A percentile compares a stretch with the other conserved stretches of the same genome.
Conservation (phyloP, 2,329 filamentous ascomycete genomes). For the Akanthomyces uredinophilus region DNA sequence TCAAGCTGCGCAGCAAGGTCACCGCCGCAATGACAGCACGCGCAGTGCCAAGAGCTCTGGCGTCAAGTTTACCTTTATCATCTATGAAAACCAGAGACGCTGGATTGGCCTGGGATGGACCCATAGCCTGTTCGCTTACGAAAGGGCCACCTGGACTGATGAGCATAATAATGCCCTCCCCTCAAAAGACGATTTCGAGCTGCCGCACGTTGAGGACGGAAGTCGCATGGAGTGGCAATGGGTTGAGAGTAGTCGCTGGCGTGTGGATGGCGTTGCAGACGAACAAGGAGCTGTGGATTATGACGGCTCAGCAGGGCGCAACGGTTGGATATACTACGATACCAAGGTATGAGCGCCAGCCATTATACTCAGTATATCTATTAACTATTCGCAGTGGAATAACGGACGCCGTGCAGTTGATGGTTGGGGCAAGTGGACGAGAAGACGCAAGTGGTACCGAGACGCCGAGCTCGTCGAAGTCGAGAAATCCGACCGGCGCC, state of each 20-base stretch:
- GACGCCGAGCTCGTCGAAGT: slow-evolving; percentile 92
- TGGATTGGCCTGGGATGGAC: slow-evolving; percentile 98
- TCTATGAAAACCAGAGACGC: slow-evolving; percentile 93
- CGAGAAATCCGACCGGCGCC: slow-evolving; percentile 31
- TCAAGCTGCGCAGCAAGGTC: slow-evolving; percentile 14
- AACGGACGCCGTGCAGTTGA: slow-evolving; percentile 79
- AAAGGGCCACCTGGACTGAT: slow-evolving; percentile 88
- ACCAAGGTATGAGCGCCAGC: slow-evolving; percentile 79
- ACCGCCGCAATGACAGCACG: slow-evolving; percentile 22
- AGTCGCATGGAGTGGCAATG: slow-evolving; percentile 62
- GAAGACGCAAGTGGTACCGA: slow-evolving; percentile 90
- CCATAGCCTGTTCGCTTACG: slow-evolving; percentile 81
- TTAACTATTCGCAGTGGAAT: slow-evolving; percentile 62
- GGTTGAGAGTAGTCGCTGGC: slow-evolving; percentile 82
- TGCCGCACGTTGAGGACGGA: slow-evolving; percentile 57
- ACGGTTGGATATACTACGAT: slow-evolving; percentile 96
- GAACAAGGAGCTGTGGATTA: slow-evolving; percentile 40
- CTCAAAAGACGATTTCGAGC: slow-evolving; percentile 62
- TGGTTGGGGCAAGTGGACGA: slow-evolving; percentile 91
- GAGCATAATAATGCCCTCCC: slow-evolving; percentile 83
- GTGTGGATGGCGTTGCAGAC: slow-evolving; percentile 69
- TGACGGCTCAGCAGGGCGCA: slow-evolving; percentile 55
- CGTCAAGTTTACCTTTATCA: slow-evolving; percentile 91
- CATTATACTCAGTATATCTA: slow-evolving; percentile 59
- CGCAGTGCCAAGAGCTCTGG: slow-evolving; percentile 60